Percentiles rank a stretch among this genome's conserved stretches.
Conservation (phyloP, 1,284 basidiomycete species). For the Nidula niveotomentosa region DNA sequence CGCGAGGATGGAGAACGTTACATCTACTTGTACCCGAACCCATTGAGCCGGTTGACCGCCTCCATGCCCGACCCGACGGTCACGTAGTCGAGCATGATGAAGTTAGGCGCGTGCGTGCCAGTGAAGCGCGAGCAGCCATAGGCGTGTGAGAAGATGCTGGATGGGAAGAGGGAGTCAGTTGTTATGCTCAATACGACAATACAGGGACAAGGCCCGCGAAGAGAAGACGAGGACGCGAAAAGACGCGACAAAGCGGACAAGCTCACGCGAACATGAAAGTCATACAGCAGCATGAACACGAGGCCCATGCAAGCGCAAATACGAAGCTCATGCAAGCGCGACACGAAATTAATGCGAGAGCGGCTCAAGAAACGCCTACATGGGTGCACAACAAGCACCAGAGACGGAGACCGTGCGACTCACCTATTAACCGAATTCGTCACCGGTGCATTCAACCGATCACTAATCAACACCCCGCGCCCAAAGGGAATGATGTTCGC, state of each 20-base stretch:
- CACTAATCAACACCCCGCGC: conserved; percentile 37
- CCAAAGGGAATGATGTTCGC: conserved; percentile 35
- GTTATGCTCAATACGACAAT: neutral
- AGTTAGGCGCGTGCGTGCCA: conserved; percentile 1
- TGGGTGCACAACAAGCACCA: neutral
- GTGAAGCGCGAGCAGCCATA: neutral
- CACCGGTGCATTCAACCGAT: conserved; percentile 33
- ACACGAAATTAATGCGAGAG: no score
- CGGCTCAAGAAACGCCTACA: no score
- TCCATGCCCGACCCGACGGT: conserved; percentile 2
- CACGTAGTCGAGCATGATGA: conserved; percentile 4
- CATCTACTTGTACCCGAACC: neutral
- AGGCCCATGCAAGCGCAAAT: conserved; percentile 12
- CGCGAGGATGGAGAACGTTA: no score
- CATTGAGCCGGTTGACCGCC: conserved; percentile 2
- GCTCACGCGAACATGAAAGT: neutral
- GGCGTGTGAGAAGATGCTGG: conserved; percentile 2
- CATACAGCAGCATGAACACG: neutral
- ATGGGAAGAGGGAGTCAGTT: no score
- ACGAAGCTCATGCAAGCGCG: conserved; percentile 25
- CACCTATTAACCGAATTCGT: conserved; percentile 35
- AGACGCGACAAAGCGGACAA: neutral
- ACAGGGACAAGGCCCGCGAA: neutral
- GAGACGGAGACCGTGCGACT: neutral
- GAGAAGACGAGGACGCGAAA: neutral